phyloP scores from a whole-genome alignment of 2,329 filamentous ascomycete genomes.

The Epichloe glyceriae region DNA sequence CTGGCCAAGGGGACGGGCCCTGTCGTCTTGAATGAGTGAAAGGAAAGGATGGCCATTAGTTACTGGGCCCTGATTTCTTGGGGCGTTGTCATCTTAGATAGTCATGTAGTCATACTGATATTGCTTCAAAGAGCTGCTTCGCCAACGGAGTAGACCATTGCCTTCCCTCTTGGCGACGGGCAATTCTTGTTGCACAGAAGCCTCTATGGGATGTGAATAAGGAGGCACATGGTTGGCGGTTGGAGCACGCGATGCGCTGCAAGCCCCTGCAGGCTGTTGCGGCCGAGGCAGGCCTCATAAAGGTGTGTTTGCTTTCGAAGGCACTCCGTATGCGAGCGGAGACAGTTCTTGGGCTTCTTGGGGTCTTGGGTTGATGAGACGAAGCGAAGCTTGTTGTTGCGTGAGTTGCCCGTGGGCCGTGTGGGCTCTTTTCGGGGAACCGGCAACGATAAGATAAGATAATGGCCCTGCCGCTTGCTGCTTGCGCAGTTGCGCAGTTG shows the following conservation, averaged over 20 bases:
- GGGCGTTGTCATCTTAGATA: neutral
- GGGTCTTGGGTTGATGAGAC: neutral
- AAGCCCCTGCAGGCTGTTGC: neutral
- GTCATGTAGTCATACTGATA: constrained; percentile 45
- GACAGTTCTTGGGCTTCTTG: too few species aligned
- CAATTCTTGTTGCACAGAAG: neutral
- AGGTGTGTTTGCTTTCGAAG: neutral
- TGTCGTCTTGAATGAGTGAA: constrained; percentile 39
- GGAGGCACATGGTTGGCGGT: neutral
- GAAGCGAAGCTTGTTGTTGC: neutral
- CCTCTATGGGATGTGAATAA: neutral
- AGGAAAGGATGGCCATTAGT: neutral
- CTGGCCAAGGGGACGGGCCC: constrained; percentile 84
- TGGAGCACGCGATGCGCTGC: constrained; percentile 1
- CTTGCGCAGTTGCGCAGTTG: too few species aligned
- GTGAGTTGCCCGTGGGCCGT: neutral
- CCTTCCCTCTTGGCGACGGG: constrained; percentile 26
- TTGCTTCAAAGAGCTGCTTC: constrained; percentile 74
- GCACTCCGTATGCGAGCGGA: too few species aligned
- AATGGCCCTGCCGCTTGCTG: too few species aligned
- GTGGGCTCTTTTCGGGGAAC: neutral
- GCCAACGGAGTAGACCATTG: constrained; percentile 90
- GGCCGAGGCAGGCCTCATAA: neutral
- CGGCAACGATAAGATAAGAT: neutral
- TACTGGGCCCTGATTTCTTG: neutral